Evolutionary conservation across 2,329 filamentous ascomycete species (phyloP).

Genomic region (Colletotrichum tropicicola): DNA sequence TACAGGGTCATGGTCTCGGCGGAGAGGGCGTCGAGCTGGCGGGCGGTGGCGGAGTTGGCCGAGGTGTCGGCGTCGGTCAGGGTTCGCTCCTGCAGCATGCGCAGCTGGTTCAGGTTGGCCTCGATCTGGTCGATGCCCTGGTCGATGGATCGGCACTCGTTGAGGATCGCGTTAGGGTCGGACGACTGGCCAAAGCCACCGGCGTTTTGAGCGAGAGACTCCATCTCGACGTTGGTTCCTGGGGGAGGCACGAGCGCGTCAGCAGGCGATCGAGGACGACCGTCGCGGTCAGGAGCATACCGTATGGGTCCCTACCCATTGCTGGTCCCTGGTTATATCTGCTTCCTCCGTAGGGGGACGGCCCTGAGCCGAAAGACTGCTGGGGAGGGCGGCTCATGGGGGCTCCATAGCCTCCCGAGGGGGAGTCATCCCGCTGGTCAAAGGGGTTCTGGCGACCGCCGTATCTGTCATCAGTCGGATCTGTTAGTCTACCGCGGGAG

Average conservation of each 20-base stretch:
- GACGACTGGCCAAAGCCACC: slow-evolving; percentile 51
- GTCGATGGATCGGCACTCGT: slow-evolving; percentile 84
- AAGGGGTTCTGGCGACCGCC: slow-evolving; percentile 65
- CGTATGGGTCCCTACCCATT: slow-evolving; percentile 30
- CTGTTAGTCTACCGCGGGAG: slow-evolving; percentile 36
- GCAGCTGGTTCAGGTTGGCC: slow-evolving; percentile 75
- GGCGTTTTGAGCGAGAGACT: slow-evolving; percentile 65
- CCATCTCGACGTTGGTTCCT: slow-evolving; percentile 75
- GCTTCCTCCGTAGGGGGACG: slow-evolving; percentile 33
- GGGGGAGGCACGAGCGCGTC: not conserved
- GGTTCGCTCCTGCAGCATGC: slow-evolving; percentile 74
- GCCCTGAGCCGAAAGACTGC: slow-evolving; percentile 26
- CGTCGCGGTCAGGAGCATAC: slow-evolving; percentile 21
- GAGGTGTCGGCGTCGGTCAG: slow-evolving; percentile 80
- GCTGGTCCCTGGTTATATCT: slow-evolving; percentile 35
- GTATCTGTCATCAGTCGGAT: slow-evolving; percentile 55
- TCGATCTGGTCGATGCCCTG: slow-evolving; percentile 80
- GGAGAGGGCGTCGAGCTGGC: slow-evolving; percentile 77
- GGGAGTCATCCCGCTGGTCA: slow-evolving; percentile 58
- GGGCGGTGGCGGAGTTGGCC: slow-evolving; percentile 70
- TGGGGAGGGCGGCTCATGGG: slow-evolving; percentile 21
- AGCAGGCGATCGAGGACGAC: slow-evolving; percentile 9
- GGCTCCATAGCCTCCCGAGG: slow-evolving; percentile 39
- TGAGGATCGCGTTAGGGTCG: slow-evolving; percentile 81
- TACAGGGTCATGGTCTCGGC: slow-evolving; percentile 86